Evolutionary conservation across 202 grass and related monocot genomes (phyloP).

Genomic region (Cymbopogon flexuosus): DNA sequence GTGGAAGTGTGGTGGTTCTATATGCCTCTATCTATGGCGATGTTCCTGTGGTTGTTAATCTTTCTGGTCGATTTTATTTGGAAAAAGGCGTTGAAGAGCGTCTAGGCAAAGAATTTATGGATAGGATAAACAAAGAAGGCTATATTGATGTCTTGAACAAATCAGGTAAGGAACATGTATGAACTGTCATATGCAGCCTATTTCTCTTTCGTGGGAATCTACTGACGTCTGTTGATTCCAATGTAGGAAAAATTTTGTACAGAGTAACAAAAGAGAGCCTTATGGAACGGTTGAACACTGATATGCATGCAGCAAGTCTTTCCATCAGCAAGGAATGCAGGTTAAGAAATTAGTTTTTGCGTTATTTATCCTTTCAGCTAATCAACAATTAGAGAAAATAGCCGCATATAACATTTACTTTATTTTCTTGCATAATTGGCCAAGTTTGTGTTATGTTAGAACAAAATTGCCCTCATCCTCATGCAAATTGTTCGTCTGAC

Average conservation of each 20-base stretch:
- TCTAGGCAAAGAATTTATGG: slow-evolving; percentile 60
- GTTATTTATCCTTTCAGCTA: background rate
- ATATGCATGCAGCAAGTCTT: slow-evolving; percentile 67
- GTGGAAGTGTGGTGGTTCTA: slow-evolving; percentile 77
- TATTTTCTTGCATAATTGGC: background rate
- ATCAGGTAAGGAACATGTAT: slow-evolving; percentile 38
- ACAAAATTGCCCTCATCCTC: background rate
- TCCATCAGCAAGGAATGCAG: slow-evolving; percentile 75
- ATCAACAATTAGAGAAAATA: background rate
- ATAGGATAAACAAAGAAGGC: slow-evolving; percentile 69
- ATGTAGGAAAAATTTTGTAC: slow-evolving; percentile 45
- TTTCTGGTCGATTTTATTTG: slow-evolving; percentile 79
- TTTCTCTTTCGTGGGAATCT: background rate
- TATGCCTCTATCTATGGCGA: slow-evolving; percentile 71
- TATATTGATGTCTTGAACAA: slow-evolving; percentile 58
- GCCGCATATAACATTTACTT: background rate
- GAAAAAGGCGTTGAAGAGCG: slow-evolving; percentile 57
- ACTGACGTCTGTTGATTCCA: slow-evolving; percentile 17
- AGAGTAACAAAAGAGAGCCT: slow-evolving; percentile 78
- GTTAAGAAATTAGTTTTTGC: slow-evolving; percentile 27
- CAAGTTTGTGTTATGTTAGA: background rate
- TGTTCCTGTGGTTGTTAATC: slow-evolving; percentile 60
- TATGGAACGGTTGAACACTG: slow-evolving; percentile 67
- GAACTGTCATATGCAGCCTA: background rate
- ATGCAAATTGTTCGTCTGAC: background rate